Evolutionary conservation across 257 asterid species (phyloP), one percentile per base, ranked within the genome.

Genomic region (Jaltomata sinuosa): DNA sequence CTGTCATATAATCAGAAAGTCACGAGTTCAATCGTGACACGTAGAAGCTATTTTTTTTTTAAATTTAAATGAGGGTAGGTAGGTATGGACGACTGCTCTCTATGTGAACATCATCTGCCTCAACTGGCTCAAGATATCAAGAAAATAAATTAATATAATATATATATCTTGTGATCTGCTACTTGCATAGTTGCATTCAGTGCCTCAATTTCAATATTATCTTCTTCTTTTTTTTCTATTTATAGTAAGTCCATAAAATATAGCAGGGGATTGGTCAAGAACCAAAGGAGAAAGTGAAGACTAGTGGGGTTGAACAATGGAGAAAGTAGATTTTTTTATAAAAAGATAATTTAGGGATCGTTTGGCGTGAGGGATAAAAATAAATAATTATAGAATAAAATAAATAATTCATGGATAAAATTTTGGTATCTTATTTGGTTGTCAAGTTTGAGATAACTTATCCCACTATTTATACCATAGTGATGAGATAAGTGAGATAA

Each of bases 251-350:
- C 40, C 40, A 74, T 25, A 12, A 45, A n/a, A 45, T 25, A 34
- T 68, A 34, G 50, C 8, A 34, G 18, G 27, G 74, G 40, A 27
- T 62, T 62, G 68, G 68, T 12, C 16, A 61, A 61, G 36, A 9
- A 61, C 32, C 32, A 52, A 11, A 45, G 54, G 38, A 55, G 65
- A 54, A 29, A 47, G 47, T 21, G 67, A 49, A 8, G 29, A 77
- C 18, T 61, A 52, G 83, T 42, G 71, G 76, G 85, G 80, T 86
- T 87, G 81, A 15, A 78, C 47, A 82, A 94, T 91, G 97, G 95
- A 88, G 55, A 86, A 72, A 40, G 92, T 83, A 76, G 92, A 88
- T 83, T 86, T 79, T n/a, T n/a, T n/a, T n/a, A n/a, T n/a, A n/a
- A n/a, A n/a, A n/a, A n/a, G n/a, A n/a, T n/a, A n/a, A n/a, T n/a